These are phyloP conservation scores for Candida palmyrensis DNA, from an alignment of 805 yeast genomes.

Conservation along the genomic window DNA sequence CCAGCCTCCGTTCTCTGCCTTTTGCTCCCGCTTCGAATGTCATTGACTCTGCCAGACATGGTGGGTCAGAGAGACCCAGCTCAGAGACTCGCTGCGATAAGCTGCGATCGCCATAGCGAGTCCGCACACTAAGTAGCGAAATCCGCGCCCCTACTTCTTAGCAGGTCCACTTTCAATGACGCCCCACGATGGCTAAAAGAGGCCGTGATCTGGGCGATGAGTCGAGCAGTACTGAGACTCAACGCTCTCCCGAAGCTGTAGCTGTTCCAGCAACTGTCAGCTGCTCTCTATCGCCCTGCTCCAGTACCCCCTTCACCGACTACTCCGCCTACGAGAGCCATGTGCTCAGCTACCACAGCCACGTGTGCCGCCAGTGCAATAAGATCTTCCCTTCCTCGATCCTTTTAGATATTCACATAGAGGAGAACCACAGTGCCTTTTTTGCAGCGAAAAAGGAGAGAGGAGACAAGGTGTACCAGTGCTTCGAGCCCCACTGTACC, in stretches of 20 bases:
- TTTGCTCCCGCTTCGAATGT: background rate
- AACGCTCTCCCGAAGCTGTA: background rate
- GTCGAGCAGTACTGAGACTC: background rate
- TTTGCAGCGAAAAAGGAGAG: constrained; percentile 24
- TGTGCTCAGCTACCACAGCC: constrained; percentile 19
- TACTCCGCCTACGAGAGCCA: constrained; percentile 20
- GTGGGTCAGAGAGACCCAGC: too few species aligned
- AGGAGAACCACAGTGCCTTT: constrained; percentile 52
- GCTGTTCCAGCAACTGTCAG: too few species aligned
- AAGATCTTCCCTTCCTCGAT: constrained; percentile 39
- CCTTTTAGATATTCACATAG: constrained; percentile 43
- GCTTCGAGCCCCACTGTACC: constrained; percentile 38
- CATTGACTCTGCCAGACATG: background rate
- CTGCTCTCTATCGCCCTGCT: constrained; percentile 17
- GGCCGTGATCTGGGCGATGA: too few species aligned
- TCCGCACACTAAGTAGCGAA: too few species aligned
- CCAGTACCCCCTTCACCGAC: background rate
- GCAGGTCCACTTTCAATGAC: too few species aligned
- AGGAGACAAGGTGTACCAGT: constrained; percentile 38
- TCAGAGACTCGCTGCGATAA: too few species aligned
- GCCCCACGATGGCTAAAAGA: too few species aligned
- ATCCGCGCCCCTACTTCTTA: too few species aligned
- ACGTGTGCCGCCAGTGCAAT: constrained; percentile 33
- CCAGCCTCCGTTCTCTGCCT: background rate
- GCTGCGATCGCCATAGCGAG: too few species aligned